Base-by-base conservation (phyloP, 257 asterid genomes). In the Paraleonurus japonicus region DNA sequence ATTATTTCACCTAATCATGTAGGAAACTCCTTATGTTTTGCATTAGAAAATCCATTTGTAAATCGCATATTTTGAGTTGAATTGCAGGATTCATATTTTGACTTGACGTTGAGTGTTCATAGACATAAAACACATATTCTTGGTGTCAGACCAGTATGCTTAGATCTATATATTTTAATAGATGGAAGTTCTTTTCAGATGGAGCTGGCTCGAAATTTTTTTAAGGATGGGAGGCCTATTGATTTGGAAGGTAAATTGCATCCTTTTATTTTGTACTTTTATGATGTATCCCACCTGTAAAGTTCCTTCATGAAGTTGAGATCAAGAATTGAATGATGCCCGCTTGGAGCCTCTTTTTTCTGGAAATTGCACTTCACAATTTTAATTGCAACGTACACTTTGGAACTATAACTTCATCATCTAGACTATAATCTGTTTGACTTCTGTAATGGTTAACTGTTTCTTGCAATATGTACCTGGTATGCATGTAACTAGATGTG, bases 181-280 rank as follows among this genome's bases (percentile, higher is more conserved):
- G 16, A 50, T 53, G 16, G 19, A 45, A 54, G 10, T 72, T 65
- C 55, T 76, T 87, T 71, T 63, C 90, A 93, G 98, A 82, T 57
- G 67, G 96, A 88, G 82, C 74, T 90, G 75, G 87, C 89, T 55
- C 79, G 75, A 32, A 87, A 57, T 5, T 93, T 90, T 79, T 93
- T 93, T 76, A 86, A 84, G 82, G 98, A 93, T 75, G 87, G 84
- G 80, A 90, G 98, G 76, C 77, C 88, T 65, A 37, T 85, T 81
- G 96, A 93, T 83, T 69, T 93, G 82, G 92, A 89, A 83, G 97
- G 97, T 90, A 75, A 63, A 57, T 32, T 17, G 12, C n/a, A 30
- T 39, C 35, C 65, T 32, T 47, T 51, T 20, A 28, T 43, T 62
- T 54, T 39, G 8, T 61, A 12, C 45, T 24, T 22, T 27, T 66